These are phyloP conservation scores for Aspergillus latus DNA, from an alignment of 2,329 filamentous ascomycete genomes.

Conservation along the genomic window DNA sequence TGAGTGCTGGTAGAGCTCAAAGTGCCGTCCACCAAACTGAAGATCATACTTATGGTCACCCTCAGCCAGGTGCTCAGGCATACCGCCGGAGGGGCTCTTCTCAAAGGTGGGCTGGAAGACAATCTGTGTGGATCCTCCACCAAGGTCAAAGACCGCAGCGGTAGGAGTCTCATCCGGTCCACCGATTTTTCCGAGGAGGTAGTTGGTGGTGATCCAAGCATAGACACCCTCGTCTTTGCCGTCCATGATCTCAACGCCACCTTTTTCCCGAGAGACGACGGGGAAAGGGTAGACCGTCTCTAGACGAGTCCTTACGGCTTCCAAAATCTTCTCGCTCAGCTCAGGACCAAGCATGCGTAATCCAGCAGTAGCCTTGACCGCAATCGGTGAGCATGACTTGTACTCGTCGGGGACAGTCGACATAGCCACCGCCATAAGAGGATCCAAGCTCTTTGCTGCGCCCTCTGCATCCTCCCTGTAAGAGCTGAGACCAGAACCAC, in stretches of 20 bases:
- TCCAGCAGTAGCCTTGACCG: conserved; percentile 97
- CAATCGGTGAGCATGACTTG: conserved; percentile 87
- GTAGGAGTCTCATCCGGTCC: conserved; percentile 86
- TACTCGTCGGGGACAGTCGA: conserved; percentile 80
- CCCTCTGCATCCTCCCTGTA: conserved; percentile 83
- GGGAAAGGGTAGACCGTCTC: conserved; percentile 94
- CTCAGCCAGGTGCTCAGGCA: conserved; percentile 79
- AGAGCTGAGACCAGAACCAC: conserved; percentile 76
- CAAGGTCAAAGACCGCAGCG: conserved; percentile 92
- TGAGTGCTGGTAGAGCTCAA: conserved; percentile 95
- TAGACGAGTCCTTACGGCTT: conserved; percentile 77
- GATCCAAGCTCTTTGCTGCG: conserved; percentile 85
- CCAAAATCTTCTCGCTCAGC: conserved; percentile 78
- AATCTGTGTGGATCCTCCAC: conserved; percentile 95
- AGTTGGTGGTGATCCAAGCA: conserved; percentile 99
- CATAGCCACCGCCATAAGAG: conserved; percentile 82
- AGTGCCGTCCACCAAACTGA: conserved; percentile 83
- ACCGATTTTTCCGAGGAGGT: conserved; percentile 95
- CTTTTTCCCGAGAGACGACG: conserved; percentile 78
- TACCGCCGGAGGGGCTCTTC: conserved; percentile 67
- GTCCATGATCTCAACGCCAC: conserved; percentile 95
- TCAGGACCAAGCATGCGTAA: conserved; percentile 81
- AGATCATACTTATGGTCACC: conserved; percentile 97
- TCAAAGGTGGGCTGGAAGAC: conserved; percentile 97
- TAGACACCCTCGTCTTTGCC: conserved; percentile 96